phyloP scores from a whole-genome alignment of 2,329 filamentous ascomycete species.

The Apiospora sp. region DNA sequence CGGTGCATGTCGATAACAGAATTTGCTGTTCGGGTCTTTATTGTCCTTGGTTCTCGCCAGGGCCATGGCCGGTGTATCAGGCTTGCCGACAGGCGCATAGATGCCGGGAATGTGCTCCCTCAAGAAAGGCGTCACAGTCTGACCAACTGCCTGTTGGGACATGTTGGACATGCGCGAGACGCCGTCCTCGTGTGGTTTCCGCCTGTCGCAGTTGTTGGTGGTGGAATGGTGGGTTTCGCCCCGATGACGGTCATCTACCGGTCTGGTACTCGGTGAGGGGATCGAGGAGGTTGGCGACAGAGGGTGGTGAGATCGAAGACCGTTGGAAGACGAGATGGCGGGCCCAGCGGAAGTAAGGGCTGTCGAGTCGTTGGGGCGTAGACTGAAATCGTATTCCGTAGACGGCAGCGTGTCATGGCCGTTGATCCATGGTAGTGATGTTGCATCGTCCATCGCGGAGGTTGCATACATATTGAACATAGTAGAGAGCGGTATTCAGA shows the following conservation, averaged over 20 bases:
- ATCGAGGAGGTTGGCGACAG: constrained; percentile 27
- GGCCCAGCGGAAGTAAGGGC: not conserved
- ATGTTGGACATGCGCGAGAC: constrained; percentile 62
- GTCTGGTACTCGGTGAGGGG: constrained; percentile 33
- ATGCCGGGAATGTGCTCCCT: constrained; percentile 88
- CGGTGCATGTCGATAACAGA: constrained; percentile 93
- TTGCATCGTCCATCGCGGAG: constrained; percentile 7
- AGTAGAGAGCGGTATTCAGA: not conserved
- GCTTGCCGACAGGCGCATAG: constrained; percentile 80
- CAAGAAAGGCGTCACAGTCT: constrained; percentile 87
- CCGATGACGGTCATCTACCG: not conserved
- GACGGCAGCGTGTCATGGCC: constrained; percentile 1
- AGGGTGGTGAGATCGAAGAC: constrained; percentile 13
- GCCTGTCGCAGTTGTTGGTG: constrained; percentile 58
- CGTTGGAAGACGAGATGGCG: not conserved
- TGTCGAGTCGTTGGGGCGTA: not conserved
- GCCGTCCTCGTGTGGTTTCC: constrained; percentile 58
- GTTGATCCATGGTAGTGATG: constrained; percentile 20
- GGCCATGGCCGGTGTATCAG: constrained; percentile 51
- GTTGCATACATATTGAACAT: not conserved
- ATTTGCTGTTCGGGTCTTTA: constrained; percentile 80
- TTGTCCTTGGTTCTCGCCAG: constrained; percentile 48
- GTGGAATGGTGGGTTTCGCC: constrained; percentile 36
- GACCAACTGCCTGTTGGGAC: constrained; percentile 72
- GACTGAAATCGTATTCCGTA: constrained; percentile 14